A percentile compares a stretch with the other conserved stretches of the same genome.
Evolutionary conservation across 805 yeast genomes (phyloP).

Genomic region (Teunomyces cretensis): DNA sequence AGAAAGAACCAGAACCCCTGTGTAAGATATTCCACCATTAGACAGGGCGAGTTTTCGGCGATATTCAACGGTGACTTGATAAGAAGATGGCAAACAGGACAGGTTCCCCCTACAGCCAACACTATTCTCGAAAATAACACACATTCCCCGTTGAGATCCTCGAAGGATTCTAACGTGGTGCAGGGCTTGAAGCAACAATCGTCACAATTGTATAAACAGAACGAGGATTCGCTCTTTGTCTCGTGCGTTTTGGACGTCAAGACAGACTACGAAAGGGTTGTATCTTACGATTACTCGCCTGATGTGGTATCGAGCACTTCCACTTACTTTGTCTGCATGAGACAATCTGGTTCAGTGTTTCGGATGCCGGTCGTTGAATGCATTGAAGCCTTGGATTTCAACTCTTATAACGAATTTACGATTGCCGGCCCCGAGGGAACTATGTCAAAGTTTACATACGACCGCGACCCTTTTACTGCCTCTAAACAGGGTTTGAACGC

Average conservation of each 20-base stretch:
- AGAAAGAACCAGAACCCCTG: slow-evolving; percentile 63
- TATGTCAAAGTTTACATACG: slow-evolving; percentile 41
- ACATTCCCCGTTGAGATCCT: background rate
- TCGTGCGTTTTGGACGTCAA: slow-evolving; percentile 71
- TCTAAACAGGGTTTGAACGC: background rate
- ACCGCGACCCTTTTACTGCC: slow-evolving; percentile 10
- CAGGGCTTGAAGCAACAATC: slow-evolving; percentile 36
- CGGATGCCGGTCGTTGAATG: slow-evolving; percentile 73
- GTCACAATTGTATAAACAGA: slow-evolving; percentile 35
- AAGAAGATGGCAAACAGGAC: slow-evolving; percentile 77
- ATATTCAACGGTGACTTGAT: slow-evolving; percentile 75
- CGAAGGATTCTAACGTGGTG: slow-evolving; percentile 12
- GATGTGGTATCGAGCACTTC: slow-evolving; percentile 48
- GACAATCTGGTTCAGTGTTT: slow-evolving; percentile 87
- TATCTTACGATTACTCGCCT: slow-evolving; percentile 81
- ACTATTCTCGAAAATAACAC: background rate
- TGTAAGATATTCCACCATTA: slow-evolving; percentile 63
- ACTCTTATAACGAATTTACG: slow-evolving; percentile 65
- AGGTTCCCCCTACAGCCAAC: slow-evolving; percentile 39
- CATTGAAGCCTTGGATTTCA: slow-evolving; percentile 61
- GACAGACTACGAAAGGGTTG: slow-evolving; percentile 77
- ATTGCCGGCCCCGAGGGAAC: slow-evolving; percentile 61
- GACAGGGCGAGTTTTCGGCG: slow-evolving; percentile 74
- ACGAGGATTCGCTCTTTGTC: slow-evolving; percentile 65
- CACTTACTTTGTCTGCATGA: slow-evolving; percentile 76